Evolutionary conservation across 495 filamentous ascomycete genomes (phyloP).

Genomic region (Neurospora tetraspora): DNA sequence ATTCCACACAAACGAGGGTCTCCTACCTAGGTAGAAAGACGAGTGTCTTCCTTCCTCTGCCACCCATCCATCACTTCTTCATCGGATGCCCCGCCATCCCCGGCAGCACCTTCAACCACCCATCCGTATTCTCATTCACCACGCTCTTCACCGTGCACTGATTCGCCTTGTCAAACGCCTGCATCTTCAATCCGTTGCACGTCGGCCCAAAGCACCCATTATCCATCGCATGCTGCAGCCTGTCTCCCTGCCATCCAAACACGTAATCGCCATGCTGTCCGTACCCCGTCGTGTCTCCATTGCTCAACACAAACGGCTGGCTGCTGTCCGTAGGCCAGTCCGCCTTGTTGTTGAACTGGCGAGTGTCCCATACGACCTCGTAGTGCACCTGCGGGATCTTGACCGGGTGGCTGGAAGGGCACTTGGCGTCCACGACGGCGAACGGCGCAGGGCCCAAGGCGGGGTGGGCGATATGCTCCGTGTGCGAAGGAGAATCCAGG

Average conservation of each 20-base stretch:
- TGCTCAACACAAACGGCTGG: conserved; percentile 39
- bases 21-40: too few species aligned
- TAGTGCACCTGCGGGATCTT: conserved; percentile 42
- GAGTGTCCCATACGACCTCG: conserved; percentile 42
- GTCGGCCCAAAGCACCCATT: conserved; percentile 30
- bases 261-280: conserved; percentile 41
- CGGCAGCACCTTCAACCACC: conserved; percentile 22
- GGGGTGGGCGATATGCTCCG: conserved; percentile 37
- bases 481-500: conserved; percentile 40
- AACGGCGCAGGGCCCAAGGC: conserved; percentile 36
- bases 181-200: conserved; percentile 27
- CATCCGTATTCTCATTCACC: conserved; percentile 34
- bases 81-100: not conserved
- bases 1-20: not conserved
- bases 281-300: conserved; percentile 26
- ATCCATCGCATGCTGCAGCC: conserved; percentile 43
- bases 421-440: conserved; percentile 28
- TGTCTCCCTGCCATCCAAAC: conserved; percentile 40
- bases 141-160: conserved; percentile 28
- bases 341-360: conserved; percentile 32
- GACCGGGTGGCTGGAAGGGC: conserved; percentile 38
- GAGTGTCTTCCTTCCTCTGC: not conserved
- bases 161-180: conserved; percentile 25
- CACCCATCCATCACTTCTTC: not conserved
- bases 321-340: conserved; percentile 37